phyloP scores from a whole-genome alignment of 768 basidiomycete genomes.

The Tylopilus rubrobrunneus region DNA sequence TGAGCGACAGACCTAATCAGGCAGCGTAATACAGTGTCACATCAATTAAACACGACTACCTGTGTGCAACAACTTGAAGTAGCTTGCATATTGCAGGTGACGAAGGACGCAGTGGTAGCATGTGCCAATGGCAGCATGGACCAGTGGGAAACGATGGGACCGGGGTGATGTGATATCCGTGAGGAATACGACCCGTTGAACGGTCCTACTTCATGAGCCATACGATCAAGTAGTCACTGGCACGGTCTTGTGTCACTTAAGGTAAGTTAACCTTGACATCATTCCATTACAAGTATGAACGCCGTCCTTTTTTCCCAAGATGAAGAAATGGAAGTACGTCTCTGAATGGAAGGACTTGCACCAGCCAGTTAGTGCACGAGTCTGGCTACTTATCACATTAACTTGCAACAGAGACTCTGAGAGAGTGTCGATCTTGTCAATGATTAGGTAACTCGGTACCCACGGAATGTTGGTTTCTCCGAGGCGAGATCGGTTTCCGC shows the following conservation, averaged over 20 bases:
- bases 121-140: not conserved
- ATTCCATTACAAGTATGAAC: slow-evolving; percentile 13
- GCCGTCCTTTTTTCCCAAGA: slow-evolving; percentile 7
- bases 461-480: slow-evolving; percentile 7
- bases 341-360: not conserved
- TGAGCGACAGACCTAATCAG: slow-evolving; percentile 2
- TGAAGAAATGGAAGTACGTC: slow-evolving; percentile 14
- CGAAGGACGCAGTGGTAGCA: not conserved
- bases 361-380: not conserved
- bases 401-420: not conserved
- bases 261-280: not conserved
- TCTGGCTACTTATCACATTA: slow-evolving; percentile 4
- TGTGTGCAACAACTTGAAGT: not conserved
- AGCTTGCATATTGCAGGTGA: not conserved
- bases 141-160: not conserved
- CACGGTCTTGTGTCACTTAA: not conserved
- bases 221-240: not conserved
- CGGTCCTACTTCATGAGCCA: not conserved
- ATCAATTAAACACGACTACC: not conserved
- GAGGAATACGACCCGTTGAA: not conserved
- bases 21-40: not conserved
- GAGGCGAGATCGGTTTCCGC: slow-evolving; percentile 15
- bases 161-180: not conserved
- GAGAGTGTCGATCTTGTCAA: slow-evolving; percentile 18
- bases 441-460: slow-evolving; percentile 19